Conservation (phyloP, 257 asterid genomes). For the Voacanga thouarsii region DNA sequence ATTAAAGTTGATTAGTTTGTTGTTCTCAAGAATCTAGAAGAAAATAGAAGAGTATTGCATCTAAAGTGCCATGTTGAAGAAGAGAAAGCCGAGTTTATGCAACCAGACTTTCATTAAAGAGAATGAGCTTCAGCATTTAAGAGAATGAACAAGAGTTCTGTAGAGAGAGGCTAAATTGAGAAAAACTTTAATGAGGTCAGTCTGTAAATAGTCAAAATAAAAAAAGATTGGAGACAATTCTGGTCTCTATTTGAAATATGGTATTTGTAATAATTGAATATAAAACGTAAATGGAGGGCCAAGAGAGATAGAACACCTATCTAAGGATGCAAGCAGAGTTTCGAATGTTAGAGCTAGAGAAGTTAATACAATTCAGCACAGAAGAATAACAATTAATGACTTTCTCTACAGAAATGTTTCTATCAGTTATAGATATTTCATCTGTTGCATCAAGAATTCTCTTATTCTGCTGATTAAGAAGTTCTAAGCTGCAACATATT, state of each 20-base stretch:
- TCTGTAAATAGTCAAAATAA: background rate
- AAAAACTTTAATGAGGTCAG: background rate
- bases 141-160: background rate
- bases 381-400: too few relatives aligned
- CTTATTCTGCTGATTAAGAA: constrained; percentile 74
- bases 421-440: constrained; percentile 29
- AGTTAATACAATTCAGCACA: constrained; percentile 31
- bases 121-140: background rate
- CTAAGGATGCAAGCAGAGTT: constrained; percentile 35
- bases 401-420: constrained; percentile 43
- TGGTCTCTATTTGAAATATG: background rate
- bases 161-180: background rate
- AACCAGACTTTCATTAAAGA: background rate
- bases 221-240: background rate
- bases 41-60: background rate
- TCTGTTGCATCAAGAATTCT: constrained; percentile 49
- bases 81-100: background rate
- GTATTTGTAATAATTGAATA: background rate
- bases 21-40: background rate
- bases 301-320: constrained; percentile 22
- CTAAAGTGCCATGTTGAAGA: background rate
- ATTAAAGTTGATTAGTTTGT: background rate
- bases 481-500: constrained; percentile 77
- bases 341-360: constrained; percentile 31
- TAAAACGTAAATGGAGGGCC: too few relatives aligned